Conservation (phyloP, 2,329 filamentous ascomycete genomes). For the Colletotrichum falcatum region DNA sequence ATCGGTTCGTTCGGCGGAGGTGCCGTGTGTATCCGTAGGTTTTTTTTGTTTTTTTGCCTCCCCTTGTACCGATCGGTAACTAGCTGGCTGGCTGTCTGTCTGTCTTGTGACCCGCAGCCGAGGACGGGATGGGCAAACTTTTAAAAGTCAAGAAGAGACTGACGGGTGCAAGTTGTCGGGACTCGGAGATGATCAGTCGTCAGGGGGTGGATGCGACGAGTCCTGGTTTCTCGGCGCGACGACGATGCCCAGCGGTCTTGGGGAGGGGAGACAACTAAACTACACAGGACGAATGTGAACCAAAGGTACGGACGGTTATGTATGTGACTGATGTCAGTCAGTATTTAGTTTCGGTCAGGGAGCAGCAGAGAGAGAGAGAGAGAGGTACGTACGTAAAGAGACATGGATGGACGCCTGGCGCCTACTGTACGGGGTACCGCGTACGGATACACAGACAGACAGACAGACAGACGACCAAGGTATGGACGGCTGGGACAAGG, state of each 20-base stretch:
- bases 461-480: not conserved
- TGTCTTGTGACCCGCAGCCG: not conserved
- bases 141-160: not conserved
- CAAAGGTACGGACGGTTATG: constrained; percentile 5
- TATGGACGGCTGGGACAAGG: not conserved
- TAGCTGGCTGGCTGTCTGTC: not conserved
- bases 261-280: not conserved
- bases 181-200: not conserved
- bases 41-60: not conserved
- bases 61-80: not conserved
- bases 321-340: constrained; percentile 8
- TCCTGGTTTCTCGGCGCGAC: not conserved
- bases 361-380: not conserved
- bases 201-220: not conserved
- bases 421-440: too few relatives aligned
- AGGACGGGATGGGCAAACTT: not conserved
- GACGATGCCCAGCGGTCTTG: not conserved
- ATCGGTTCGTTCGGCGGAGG: constrained; percentile 9
- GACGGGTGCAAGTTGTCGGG: not conserved
- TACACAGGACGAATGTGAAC: not conserved
- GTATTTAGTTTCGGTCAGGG: not conserved
- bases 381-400: not conserved
- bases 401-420: not conserved
- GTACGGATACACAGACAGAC: too few relatives aligned
- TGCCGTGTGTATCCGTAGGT: not conserved